Base-by-base conservation (phyloP, 2,329 filamentous ascomycete genomes). In the Neoscytalidium dimidiatum region DNA sequence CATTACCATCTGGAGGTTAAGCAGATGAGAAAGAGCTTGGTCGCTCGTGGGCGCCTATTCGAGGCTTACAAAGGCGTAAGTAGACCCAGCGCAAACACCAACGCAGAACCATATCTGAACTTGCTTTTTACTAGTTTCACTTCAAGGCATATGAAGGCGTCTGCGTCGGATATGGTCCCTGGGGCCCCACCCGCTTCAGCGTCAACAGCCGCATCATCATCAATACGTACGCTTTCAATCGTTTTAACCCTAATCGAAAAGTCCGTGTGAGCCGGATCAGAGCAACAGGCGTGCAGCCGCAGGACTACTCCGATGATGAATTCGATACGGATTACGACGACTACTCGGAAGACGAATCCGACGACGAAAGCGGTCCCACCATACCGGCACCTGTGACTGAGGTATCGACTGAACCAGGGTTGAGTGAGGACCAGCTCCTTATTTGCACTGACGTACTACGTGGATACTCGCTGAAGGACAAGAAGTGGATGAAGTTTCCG, bases 121-220 rank as follows among this genome's bases (percentile, higher is more conserved):
- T 31, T 13, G n/a, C 21, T 21, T 7, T 6, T 31, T 5, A 14
- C 6, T 17, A 58, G 44, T 62, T 26, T 17, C 68, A 68, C 41
- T 69, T 70, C 62, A 68, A 69, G 17, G 66, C 61, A 4, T 70
- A 70, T 38, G 63, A 69, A 21, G 69, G 69, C 17, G 62, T 69
- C 19, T 67, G 66, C 19, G 23, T 69, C 3, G 64, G 64, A 6
- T 64, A 68, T 29, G 60, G 61, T 5, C 56, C 64, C 21, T 67
- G 69, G 49, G 68, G 67, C 6, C 52, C 64, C 38, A 57, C 64
- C 13, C 66, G 64, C 38, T 66, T 64, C 60, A 66, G 64, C 51
- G 64, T 66, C 28, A 64, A 80, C 56, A 78, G 80, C 53, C 78
- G 82, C 9, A 76, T 84, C 52, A 78, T 84, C 64, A 78, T 84